Conservation (phyloP, 2,329 filamentous ascomycete species). For the Claviceps sp. region DNA sequence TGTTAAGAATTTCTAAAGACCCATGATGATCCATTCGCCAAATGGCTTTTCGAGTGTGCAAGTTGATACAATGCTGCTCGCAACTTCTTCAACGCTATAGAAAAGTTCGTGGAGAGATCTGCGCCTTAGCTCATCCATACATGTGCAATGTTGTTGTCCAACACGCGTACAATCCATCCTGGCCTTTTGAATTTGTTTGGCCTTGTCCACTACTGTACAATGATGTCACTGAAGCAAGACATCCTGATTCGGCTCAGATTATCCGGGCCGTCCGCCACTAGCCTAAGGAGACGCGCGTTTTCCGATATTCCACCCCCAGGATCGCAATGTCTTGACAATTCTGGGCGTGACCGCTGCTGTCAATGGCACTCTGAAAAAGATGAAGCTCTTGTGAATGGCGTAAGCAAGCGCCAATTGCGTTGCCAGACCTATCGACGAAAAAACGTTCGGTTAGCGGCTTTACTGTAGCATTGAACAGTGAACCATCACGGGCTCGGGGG, state of each 20-base stretch:
- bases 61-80: too few species aligned
- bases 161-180: background rate
- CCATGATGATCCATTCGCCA: too few species aligned
- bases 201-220: background rate
- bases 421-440: slow-evolving; percentile 36
- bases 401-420: slow-evolving; percentile 91
- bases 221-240: background rate
- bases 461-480: background rate
- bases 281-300: slow-evolving; percentile 36
- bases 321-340: slow-evolving; percentile 75
- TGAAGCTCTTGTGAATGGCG: slow-evolving; percentile 94
- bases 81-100: too few species aligned
- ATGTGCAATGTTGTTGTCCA: background rate
- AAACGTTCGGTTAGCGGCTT: slow-evolving; percentile 10
- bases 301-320: slow-evolving; percentile 92
- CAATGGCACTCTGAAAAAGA: slow-evolving; percentile 87
- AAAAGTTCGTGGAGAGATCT: too few species aligned
- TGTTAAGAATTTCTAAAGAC: too few species aligned
- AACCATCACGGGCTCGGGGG: background rate
- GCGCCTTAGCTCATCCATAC: background rate
- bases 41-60: too few species aligned
- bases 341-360: slow-evolving; percentile 86
- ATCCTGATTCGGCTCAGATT: background rate
- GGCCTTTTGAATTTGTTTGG: background rate
- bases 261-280: background rate